Percentiles rank a stretch among this genome's conserved stretches.
phyloP scores from a whole-genome alignment of 1,284 basidiomycete genomes.

The Schizophyllum amplum region DNA sequence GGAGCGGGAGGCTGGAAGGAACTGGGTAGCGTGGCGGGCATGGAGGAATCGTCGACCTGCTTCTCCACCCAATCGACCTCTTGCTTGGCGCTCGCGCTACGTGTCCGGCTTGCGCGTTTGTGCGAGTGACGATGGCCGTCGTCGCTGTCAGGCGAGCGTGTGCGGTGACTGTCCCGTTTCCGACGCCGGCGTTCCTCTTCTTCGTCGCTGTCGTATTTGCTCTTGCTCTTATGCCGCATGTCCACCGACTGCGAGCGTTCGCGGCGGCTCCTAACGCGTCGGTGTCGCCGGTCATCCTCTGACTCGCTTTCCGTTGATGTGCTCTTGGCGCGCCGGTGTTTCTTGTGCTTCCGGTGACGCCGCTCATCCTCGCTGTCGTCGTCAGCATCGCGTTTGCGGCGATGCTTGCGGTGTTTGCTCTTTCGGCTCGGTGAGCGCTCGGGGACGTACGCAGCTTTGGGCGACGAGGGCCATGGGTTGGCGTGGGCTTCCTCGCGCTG shows the following conservation, averaged over 20 bases:
- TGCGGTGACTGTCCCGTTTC: conserved; percentile 17
- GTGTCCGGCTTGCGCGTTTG: conserved; percentile 19
- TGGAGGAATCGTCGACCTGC: conserved; percentile 26
- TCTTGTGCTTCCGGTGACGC: conserved; percentile 48
- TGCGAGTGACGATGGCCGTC: conserved; percentile 27
- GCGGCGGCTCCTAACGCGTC: conserved; percentile 1
- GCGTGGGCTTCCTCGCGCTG: conserved; percentile 61
- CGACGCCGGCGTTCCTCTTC: conserved; percentile 13
- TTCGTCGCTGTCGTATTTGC: conserved; percentile 22
- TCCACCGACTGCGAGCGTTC: conserved; percentile 6
- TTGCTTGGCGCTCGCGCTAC: conserved; percentile 23
- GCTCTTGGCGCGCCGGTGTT: conserved; percentile 50
- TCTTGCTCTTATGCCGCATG: conserved; percentile 2
- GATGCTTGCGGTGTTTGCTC: conserved; percentile 52
- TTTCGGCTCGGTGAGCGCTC: conserved; percentile 27
- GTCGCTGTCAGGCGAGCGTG: conserved; percentile 19
- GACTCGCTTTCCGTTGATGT: conserved; percentile 28
- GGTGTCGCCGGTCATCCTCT: background rate
- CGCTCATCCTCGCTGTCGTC: conserved; percentile 57
- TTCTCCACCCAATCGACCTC: conserved; percentile 56
- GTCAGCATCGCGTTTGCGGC: conserved; percentile 40
- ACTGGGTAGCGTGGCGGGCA: conserved; percentile 12
- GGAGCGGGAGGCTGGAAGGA: conserved; percentile 9
- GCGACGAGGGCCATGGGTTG: conserved; percentile 82
- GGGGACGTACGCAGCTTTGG: conserved; percentile 59